Evolutionary conservation across 2,329 filamentous ascomycete genomes (phyloP).

Genomic region (Daldinia sp.): DNA sequence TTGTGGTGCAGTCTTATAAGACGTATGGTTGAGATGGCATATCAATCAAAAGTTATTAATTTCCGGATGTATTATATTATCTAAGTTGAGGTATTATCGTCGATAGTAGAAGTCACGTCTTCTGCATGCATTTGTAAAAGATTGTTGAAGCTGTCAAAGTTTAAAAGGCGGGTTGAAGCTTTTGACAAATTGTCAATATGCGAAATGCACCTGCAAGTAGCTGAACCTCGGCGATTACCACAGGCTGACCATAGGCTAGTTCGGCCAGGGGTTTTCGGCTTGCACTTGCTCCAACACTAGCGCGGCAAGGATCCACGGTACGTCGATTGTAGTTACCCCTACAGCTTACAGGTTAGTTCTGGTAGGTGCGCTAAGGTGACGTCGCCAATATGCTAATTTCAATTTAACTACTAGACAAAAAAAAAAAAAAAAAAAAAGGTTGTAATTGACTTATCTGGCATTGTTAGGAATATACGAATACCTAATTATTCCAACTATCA

Average conservation of each 20-base stretch:
- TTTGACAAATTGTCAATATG: neutral
- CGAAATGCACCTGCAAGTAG: constrained; percentile 4
- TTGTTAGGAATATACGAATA: constrained; percentile 34
- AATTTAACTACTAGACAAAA: constrained; percentile 14
- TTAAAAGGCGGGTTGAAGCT: constrained; percentile 5
- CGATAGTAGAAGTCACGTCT: neutral
- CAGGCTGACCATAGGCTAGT: constrained; percentile 2
- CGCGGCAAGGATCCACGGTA: constrained; percentile 29
- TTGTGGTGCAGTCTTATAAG: constrained; percentile 20
- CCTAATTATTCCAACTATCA: neutral
- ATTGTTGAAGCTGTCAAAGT: constrained; percentile 3
- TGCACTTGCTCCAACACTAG: constrained; percentile 16
- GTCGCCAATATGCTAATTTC: constrained; percentile 34
- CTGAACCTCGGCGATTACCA: constrained; percentile 39
- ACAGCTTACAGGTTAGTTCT: constrained; percentile 10
- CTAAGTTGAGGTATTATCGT: constrained; percentile 2
- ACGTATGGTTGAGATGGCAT: constrained; percentile 8
- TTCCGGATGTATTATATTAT: neutral
- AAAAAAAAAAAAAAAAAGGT: neutral
- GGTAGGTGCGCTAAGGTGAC: constrained; percentile 32
- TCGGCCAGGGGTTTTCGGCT: constrained; percentile 21
- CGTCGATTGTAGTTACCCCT: neutral
- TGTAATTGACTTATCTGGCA: constrained; percentile 33
- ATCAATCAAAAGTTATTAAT: neutral
- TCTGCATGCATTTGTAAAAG: neutral